Evolutionary conservation across 208 protist species (phyloP).

Genomic region (Acanthamoeba comandoni): DNA sequence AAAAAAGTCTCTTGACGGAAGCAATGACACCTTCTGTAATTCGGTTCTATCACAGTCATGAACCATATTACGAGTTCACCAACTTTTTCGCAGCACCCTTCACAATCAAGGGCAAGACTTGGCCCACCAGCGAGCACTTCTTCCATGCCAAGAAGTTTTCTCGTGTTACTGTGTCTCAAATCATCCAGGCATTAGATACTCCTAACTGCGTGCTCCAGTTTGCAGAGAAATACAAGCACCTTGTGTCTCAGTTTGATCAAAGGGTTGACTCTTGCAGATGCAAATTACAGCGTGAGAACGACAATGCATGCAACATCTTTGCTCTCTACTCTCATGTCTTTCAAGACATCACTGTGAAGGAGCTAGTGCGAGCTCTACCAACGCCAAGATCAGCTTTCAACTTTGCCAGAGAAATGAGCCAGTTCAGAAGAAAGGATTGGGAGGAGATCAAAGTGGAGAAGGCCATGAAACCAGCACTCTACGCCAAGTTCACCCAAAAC

Average conservation of each 20-base stretch:
- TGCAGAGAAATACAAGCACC: not conserved
- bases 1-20: too few species aligned
- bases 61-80: slow-evolving; percentile 14
- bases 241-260: not conserved
- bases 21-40: not conserved
- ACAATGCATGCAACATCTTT: not conserved
- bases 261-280: too few species aligned
- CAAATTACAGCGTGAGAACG: not conserved
- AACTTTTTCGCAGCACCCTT: slow-evolving; percentile 1
- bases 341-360: not conserved
- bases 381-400: not conserved
- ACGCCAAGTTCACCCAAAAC: slow-evolving; percentile 59
- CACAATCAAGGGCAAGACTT: not conserved
- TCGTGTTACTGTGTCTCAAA: not conserved
- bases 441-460: slow-evolving; percentile 28
- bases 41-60: slow-evolving; percentile 4
- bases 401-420: not conserved
- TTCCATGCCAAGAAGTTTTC: slow-evolving; percentile 38
- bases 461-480: not conserved
- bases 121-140: slow-evolving; percentile 53
- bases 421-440: slow-evolving; percentile 9
- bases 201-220: not conserved
- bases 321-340: not conserved
- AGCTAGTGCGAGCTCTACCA: not conserved
- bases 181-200: not conserved